Evolutionary conservation across 108 stramenopile genomes (phyloP), one percentile per base, ranked within the genome.

Genomic region (Skeletonema menzelii): DNA sequence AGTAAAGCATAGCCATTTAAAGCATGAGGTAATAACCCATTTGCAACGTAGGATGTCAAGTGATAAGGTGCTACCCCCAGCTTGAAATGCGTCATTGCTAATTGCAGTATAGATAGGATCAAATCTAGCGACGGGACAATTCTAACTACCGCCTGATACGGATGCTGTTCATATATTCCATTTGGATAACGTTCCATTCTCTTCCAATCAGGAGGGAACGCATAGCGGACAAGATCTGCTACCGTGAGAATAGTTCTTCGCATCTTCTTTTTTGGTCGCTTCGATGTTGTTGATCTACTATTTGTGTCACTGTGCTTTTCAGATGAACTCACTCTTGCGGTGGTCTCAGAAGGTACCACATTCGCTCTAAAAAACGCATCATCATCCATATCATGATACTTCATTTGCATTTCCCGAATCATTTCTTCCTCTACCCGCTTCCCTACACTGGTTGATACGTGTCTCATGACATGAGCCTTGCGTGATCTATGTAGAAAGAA

Each of bases 1-100:
- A 90, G 68, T 53, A 88, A 55, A 10, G 49, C 56, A 69, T 73
- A 86, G 3, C 86, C 89, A 68, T 88, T 85, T 64, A 85, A 63
- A 11, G 86, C 79, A 63, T 80, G 73, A 22, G 87, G 86, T 5
- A 90, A 49, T 28, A 64, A 67, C n/a, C 89, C 89, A 76, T 83
- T 85, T 8, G 71, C 73, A 30, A 85, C 80, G 86, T 84, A 90
- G 14, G 53, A 35, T 8, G 73, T 75, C 15, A 90, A 65, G 49
- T 85, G 64, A 63, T 65, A 59, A 11, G 70, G 64, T 17, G 86
- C 82, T 2, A 89, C 40, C 5, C 91, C 91, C 4, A 72, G 63
- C 63, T 73, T 27, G 26, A 73, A 63, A 40, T 81, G 85, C 37
- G 75, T 64, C n/a, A 73, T 38, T 1, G 88, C 88, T 63, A 85